Conservation (phyloP, 1,284 basidiomycete species). For the Coniferiporia weirii region DNA sequence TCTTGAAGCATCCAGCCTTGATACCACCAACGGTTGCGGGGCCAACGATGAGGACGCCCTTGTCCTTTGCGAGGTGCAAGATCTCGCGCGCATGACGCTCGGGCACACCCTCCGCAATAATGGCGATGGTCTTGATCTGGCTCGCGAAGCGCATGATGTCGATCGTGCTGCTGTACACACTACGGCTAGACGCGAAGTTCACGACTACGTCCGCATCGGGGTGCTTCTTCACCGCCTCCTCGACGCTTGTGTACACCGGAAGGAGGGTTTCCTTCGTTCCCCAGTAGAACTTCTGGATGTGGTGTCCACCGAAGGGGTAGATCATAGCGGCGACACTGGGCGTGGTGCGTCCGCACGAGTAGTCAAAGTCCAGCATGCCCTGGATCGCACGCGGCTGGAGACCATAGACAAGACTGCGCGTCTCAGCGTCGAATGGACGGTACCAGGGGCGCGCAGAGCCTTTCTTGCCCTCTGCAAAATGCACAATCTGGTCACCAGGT, state of each 20-base stretch:
- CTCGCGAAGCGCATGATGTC: conserved; percentile 70
- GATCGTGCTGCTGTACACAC: conserved; percentile 92
- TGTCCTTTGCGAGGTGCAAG: conserved; percentile 82
- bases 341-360: conserved; percentile 89
- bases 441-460: conserved; percentile 62
- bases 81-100: conserved; percentile 97
- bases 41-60: conserved; percentile 92
- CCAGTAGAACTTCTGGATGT: conserved; percentile 99
- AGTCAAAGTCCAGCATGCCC: conserved; percentile 99
- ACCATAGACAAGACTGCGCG: conserved; percentile 95
- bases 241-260: conserved; percentile 93
- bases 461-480: conserved; percentile 46
- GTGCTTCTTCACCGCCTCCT: conserved; percentile 93
- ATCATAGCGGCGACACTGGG: conserved; percentile 99
- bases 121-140: conserved; percentile 79
- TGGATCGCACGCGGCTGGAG: conserved; percentile 99
- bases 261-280: conserved; percentile 98
- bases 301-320: conserved; percentile 99
- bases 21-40: conserved; percentile 99
- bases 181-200: conserved; percentile 95
- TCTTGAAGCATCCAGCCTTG: conserved; percentile 99
- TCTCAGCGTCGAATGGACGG: conserved; percentile 88
- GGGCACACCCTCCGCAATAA: conserved; percentile 98
- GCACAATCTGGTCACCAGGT: conserved; percentile 84
- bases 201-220: conserved; percentile 96